These are phyloP conservation scores for Phytophthora idaei DNA, from an alignment of 352 stramenopile species.

Conservation along the genomic window DNA sequence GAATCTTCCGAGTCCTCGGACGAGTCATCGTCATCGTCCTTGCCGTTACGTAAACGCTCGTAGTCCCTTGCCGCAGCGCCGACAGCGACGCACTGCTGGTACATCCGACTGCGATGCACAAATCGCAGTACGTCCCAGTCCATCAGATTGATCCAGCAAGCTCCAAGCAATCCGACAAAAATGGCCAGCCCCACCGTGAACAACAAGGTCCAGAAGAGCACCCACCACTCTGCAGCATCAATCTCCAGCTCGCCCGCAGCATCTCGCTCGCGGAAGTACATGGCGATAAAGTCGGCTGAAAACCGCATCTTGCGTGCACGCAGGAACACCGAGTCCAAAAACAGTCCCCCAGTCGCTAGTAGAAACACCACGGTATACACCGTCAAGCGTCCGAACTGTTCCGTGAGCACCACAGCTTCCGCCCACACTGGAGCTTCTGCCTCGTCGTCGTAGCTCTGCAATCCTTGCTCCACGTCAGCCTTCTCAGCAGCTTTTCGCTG, in stretches of 20 bases:
- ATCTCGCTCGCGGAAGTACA: slow-evolving; percentile 53
- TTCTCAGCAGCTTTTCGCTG: slow-evolving; percentile 6
- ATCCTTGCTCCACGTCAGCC: slow-evolving; percentile 28
- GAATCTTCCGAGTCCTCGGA: slow-evolving; percentile 17
- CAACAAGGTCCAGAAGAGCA: slow-evolving; percentile 40
- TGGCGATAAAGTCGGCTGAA: slow-evolving; percentile 46
- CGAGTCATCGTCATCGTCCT: slow-evolving; percentile 22
- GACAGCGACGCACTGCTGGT: slow-evolving; percentile 18
- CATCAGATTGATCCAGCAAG: slow-evolving; percentile 55
- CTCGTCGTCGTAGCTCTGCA: slow-evolving; percentile 5
- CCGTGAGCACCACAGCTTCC: slow-evolving; percentile 25
- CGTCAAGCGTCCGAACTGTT: slow-evolving; percentile 40
- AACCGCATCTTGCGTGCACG: slow-evolving; percentile 66
- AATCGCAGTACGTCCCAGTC: slow-evolving; percentile 58
- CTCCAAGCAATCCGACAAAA: slow-evolving; percentile 44
- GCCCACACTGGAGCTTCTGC: slow-evolving; percentile 16
- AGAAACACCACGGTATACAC: slow-evolving; percentile 45
- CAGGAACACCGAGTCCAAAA: slow-evolving; percentile 53
- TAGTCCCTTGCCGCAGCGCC: slow-evolving; percentile 20
- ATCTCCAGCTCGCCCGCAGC: slow-evolving; percentile 50
- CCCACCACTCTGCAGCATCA: slow-evolving; percentile 44
- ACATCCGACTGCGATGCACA: slow-evolving; percentile 28
- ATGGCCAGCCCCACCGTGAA: slow-evolving; percentile 40
- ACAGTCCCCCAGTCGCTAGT: slow-evolving; percentile 25
- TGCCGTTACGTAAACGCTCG: slow-evolving; percentile 21